These are phyloP conservation scores for Claviceps paspali DNA, from an alignment of 2,329 filamentous ascomycete species.

Conservation along the genomic window DNA sequence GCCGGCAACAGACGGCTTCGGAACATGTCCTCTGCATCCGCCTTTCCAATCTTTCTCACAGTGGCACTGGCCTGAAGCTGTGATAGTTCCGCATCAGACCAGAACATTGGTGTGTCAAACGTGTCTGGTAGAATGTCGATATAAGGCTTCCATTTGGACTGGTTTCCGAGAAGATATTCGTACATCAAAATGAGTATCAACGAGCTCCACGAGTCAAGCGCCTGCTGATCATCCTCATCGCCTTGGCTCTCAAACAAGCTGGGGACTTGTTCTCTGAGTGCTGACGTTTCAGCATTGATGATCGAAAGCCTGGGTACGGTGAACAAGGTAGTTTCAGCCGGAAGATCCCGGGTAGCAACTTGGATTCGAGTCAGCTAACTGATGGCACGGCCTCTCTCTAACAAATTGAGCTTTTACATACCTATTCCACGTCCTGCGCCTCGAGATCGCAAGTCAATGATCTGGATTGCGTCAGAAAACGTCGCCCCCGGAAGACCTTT, in stretches of 20 bases:
- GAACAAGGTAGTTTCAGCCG: conserved; percentile 64
- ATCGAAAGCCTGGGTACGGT: conserved; percentile 59
- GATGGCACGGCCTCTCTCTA: neutral
- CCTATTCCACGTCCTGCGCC: conserved; percentile 41
- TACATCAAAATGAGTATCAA: conserved; percentile 69
- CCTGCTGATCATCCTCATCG: conserved; percentile 19
- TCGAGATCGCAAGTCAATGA: conserved; percentile 34
- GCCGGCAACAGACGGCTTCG: conserved; percentile 34
- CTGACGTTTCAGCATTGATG: conserved; percentile 58
- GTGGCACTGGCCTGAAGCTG: conserved; percentile 66
- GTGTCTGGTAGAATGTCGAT: conserved; percentile 54
- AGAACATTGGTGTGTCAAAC: conserved; percentile 88
- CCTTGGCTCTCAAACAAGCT: conserved; percentile 31
- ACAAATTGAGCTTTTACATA: conserved; percentile 10
- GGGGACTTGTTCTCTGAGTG: conserved; percentile 42
- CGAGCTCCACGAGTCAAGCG: conserved; percentile 38
- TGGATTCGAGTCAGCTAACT: neutral
- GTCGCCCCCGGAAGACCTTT: conserved; percentile 32
- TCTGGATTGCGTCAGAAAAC: conserved; percentile 36
- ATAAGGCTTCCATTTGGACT: conserved; percentile 63
- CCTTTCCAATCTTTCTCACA: conserved; percentile 60
- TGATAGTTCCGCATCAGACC: conserved; percentile 53
- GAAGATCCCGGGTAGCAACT: conserved; percentile 60
- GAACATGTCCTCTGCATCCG: conserved; percentile 57
- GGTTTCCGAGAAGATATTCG: conserved; percentile 44